These are phyloP conservation scores for Blastomyces gilchristii DNA, from an alignment of 2,329 filamentous ascomycete genomes.

Conservation along the genomic window DNA sequence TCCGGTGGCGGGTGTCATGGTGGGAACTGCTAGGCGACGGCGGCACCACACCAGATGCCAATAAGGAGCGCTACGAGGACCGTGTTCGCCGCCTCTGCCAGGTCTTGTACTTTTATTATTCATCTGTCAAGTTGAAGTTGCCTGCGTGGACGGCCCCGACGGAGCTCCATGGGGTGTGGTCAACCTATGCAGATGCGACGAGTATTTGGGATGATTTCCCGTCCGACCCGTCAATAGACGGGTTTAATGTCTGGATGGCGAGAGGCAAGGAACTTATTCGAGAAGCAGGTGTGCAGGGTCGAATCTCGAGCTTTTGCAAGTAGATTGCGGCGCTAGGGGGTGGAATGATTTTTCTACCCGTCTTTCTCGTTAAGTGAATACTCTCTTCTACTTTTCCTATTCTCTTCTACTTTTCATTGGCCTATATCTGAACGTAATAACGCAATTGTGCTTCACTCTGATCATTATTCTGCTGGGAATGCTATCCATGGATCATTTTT, in stretches of 20 bases:
- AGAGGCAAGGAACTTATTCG: slow-evolving; percentile 32
- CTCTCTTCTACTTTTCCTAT: background rate
- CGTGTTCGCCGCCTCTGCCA: slow-evolving; percentile 34
- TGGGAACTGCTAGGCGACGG: slow-evolving; percentile 36
- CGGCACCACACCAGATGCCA: slow-evolving; percentile 25
- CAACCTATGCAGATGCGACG: slow-evolving; percentile 34
- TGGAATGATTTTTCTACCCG: background rate
- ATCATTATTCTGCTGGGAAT: background rate
- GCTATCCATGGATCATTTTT: too few species aligned
- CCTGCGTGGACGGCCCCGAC: slow-evolving; percentile 29
- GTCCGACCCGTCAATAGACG: slow-evolving; percentile 27
- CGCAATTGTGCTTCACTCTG: background rate
- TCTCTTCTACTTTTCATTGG: background rate
- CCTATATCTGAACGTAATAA: background rate
- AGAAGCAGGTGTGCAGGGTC: slow-evolving; percentile 30
- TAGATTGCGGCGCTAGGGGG: background rate
- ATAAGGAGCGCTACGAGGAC: slow-evolving; percentile 31
- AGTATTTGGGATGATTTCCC: slow-evolving; percentile 37
- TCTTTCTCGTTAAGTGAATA: background rate
- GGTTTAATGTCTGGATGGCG: slow-evolving; percentile 34
- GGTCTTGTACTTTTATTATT: slow-evolving; percentile 40
- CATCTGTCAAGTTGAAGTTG: slow-evolving; percentile 33
- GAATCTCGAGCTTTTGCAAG: slow-evolving; percentile 12
- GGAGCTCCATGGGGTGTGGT: slow-evolving; percentile 33
- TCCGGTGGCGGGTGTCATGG: slow-evolving; percentile 39